Conservation (phyloP, 345 rosid genomes). For the Syzygium grande region DNA sequence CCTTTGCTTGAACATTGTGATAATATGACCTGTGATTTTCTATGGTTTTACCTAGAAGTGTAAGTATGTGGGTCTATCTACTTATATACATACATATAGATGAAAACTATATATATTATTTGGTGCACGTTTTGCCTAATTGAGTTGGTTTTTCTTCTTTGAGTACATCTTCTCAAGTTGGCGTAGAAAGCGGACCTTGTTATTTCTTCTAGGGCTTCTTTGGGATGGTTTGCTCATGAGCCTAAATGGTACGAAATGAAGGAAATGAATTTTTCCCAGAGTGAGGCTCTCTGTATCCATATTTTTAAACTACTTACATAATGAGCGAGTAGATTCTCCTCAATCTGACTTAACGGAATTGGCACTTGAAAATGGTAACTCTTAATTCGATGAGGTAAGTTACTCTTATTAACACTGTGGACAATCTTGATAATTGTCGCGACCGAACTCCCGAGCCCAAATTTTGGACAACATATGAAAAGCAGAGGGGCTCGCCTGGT, state of each 20-base stretch:
- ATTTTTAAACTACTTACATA: slow-evolving; percentile 70
- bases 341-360: slow-evolving; percentile 60
- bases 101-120: not conserved
- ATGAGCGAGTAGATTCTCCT: slow-evolving; percentile 49
- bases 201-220: slow-evolving; percentile 59
- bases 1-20: not conserved
- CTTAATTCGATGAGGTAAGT: slow-evolving; percentile 56
- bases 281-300: slow-evolving; percentile 88
- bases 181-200: not conserved
- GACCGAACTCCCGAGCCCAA: too few relatives aligned
- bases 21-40: not conserved
- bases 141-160: not conserved
- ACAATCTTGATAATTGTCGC: not conserved
- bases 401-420: not conserved
- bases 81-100: not conserved
- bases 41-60: not conserved
- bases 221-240: slow-evolving; percentile 98
- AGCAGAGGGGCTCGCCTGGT: too few relatives aligned
- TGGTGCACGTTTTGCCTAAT: not conserved
- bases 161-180: not conserved
- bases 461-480: too few relatives aligned
- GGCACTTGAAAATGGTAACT: slow-evolving; percentile 46
- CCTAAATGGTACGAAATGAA: slow-evolving; percentile 81
- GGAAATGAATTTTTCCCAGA: slow-evolving; percentile 55
- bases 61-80: not conserved